Evolutionary conservation across 2,329 filamentous ascomycete genomes (phyloP), one percentile per base, ranked within the genome.

Genomic region (Aspergillus unguis): DNA sequence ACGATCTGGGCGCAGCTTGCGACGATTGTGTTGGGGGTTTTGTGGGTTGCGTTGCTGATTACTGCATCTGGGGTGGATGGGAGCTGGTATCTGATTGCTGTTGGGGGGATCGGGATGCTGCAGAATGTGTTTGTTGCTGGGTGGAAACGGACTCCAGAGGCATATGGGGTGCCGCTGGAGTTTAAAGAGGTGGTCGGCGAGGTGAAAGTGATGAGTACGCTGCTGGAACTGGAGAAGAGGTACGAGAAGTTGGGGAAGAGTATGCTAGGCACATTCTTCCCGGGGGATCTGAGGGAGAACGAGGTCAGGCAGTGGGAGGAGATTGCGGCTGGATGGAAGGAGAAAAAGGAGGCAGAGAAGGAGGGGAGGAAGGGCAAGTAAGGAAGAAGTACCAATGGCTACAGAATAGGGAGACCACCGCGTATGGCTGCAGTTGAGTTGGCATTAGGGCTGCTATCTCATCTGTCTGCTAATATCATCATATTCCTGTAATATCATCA

Each of bases 41-140:
- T 74, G 6, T 78, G 74, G 76, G 59, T 75, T 2, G 56, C 68
- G 1, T 63, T 78, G 2, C 65, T 77, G 1, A 71, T 77, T 26
- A 70, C 68, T 1, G 71, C 69, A 0, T 61, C 71, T 0, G 74
- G 71, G 0, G 38, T 75, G 2, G 62, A 67, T n/a, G 32, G 64
- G 3, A 65, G 70, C 1, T 78, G 75, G 74, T 75, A 64, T 53
- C 58, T 77, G 6, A 60, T 77, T 4, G 70, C 62, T 0, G 64
- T 76, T 4, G 75, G 75, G 0, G 66, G 63, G 3, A 57, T 75
- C 25, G 75, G 74, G 5, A 55, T 55, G 47, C 32, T 74, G 0
- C 72, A 76, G 52, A 77, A 75, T 52, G 62, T 71, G 10, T 62
- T 52, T 25, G 67, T 72, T 3, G 71, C 71, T 0, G 71, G 48